Conservation (phyloP, 2,329 filamentous ascomycete species). For the Ceratocystiopsis sp. region DNA sequence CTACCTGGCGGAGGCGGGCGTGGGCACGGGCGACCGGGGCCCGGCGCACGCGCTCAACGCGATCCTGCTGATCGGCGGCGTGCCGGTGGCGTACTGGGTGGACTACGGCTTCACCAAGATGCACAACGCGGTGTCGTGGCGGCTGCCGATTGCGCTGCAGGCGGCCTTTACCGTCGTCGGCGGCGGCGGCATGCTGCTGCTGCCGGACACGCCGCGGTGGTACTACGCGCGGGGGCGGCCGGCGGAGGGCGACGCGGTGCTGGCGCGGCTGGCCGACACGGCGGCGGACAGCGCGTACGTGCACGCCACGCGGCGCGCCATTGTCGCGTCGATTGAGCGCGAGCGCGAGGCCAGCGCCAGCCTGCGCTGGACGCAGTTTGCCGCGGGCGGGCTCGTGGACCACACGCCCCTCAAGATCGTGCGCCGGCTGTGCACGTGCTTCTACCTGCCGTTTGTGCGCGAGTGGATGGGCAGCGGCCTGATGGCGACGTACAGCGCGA, state of each 20-base stretch:
- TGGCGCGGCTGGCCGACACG: neutral
- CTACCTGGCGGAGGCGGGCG: neutral
- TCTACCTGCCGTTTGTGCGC: neutral
- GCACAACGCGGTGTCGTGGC: neutral
- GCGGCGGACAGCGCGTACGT: neutral
- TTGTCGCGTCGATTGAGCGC: neutral
- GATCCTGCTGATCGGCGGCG: slow-evolving; percentile 1
- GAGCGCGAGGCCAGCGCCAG: slow-evolving; percentile 1
- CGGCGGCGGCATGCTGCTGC: slow-evolving; percentile 8
- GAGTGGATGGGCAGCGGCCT: slow-evolving; percentile 1
- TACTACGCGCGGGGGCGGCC: slow-evolving; percentile 1
- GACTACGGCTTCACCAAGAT: neutral
- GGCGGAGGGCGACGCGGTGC: slow-evolving; percentile 1
- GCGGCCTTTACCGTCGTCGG: slow-evolving; percentile 3
- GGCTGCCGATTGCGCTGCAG: slow-evolving; percentile 1
- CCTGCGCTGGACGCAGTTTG: neutral
- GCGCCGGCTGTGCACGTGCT: neutral
- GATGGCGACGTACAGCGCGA: neutral
- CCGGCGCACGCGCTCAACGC: slow-evolving; percentile 1
- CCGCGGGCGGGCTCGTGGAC: neutral
- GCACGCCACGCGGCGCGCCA: neutral
- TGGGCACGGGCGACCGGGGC: neutral
- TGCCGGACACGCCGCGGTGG: slow-evolving; percentile 9
- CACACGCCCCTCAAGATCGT: neutral
- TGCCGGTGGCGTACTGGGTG: slow-evolving; percentile 1